Evolutionary conservation across 768 basidiomycete genomes (phyloP).

Genomic region (Termitomyces sp.): DNA sequence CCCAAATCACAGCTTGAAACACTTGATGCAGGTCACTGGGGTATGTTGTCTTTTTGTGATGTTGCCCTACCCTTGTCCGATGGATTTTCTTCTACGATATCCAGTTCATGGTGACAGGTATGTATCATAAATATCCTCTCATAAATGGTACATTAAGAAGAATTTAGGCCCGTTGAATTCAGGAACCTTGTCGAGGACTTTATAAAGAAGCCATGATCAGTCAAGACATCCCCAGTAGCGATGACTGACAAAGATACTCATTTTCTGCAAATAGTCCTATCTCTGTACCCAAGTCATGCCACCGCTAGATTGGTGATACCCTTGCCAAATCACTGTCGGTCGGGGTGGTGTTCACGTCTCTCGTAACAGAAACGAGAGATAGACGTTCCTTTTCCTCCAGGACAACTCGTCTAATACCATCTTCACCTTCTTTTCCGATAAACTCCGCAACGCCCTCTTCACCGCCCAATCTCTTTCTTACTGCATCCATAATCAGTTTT

Average conservation of each 20-base stretch:
- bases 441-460: slow-evolving; percentile 39
- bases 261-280: background rate
- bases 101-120: slow-evolving; percentile 73
- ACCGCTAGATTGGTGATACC: background rate
- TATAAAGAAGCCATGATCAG: slow-evolving; percentile 4
- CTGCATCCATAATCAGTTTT: slow-evolving; percentile 44
- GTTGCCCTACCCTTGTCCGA: background rate
- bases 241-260: background rate
- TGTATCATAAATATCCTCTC: background rate
- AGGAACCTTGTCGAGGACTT: slow-evolving; percentile 28
- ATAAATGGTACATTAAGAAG: background rate
- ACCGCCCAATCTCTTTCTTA: slow-evolving; percentile 46
- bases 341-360: background rate
- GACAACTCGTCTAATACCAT: slow-evolving; percentile 2
- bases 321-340: background rate
- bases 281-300: background rate
- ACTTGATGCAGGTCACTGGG: slow-evolving; percentile 81
- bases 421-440: slow-evolving; percentile 22
- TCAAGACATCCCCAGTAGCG: background rate
- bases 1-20: slow-evolving; percentile 59
- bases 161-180: slow-evolving; percentile 43
- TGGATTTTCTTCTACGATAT: background rate
- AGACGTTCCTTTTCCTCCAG: slow-evolving; percentile 3
- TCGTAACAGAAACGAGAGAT: background rate
- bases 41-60: slow-evolving; percentile 33